These are phyloP conservation scores for Parastagonospora avenae DNA, from an alignment of 2,329 filamentous ascomycete species.

Conservation along the genomic window DNA sequence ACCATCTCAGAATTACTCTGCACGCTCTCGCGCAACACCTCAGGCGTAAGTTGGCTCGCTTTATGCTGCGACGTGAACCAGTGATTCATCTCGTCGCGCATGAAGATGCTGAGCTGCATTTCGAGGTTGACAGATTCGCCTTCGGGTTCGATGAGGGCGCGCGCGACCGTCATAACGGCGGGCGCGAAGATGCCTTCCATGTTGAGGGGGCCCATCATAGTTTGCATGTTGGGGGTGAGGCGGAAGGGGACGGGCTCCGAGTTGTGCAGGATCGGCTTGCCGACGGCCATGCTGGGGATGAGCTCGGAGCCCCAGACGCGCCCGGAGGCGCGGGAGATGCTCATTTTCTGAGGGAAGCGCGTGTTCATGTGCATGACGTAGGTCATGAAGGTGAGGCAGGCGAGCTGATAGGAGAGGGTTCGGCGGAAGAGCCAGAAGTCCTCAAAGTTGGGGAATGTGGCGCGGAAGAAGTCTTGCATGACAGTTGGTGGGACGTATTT, in stretches of 20 bases:
- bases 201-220: conserved; percentile 91
- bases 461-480: conserved; percentile 86
- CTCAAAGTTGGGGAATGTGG: conserved; percentile 82
- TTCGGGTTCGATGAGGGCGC: conserved; percentile 84
- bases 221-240: conserved; percentile 93
- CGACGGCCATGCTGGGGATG: conserved; percentile 83
- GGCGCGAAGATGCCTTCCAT: conserved; percentile 97
- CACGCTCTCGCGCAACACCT: conserved; percentile 77
- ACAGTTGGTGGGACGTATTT: conserved; percentile 87
- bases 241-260: conserved; percentile 96
- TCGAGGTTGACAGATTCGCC: conserved; percentile 70
- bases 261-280: conserved; percentile 91
- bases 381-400: conserved; percentile 95
- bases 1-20: conserved; percentile 88
- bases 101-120: conserved; percentile 91
- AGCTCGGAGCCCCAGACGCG: conserved; percentile 97
- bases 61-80: conserved; percentile 89
- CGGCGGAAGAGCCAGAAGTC: conserved; percentile 99
- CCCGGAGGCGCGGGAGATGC: conserved; percentile 83
- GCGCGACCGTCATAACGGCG: conserved; percentile 93
- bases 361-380: conserved; percentile 98
- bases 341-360: conserved; percentile 93
- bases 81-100: conserved; percentile 96
- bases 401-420: conserved; percentile 95
- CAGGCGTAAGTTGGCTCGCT: conserved; percentile 56